Conservation (phyloP, 768 basidiomycete species). For the Auricularia cornea region DNA sequence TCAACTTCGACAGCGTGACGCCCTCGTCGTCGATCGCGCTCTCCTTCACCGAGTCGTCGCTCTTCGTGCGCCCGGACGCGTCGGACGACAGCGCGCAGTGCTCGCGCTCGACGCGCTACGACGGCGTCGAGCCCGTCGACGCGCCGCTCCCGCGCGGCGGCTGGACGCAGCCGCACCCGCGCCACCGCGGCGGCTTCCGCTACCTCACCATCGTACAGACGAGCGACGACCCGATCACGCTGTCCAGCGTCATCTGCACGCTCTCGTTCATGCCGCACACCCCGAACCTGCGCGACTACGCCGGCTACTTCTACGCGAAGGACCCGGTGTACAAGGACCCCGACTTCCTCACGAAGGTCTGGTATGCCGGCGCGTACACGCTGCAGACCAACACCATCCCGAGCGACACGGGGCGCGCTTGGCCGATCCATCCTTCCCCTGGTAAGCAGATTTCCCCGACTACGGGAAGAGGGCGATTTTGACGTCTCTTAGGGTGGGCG, state of each 20-base stretch:
- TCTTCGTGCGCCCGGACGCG: constrained; percentile 42
- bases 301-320: constrained; percentile 7
- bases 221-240: neutral
- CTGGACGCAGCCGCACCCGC: constrained; percentile 7
- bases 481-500: neutral
- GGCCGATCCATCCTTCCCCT: constrained; percentile 3
- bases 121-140: constrained; percentile 23
- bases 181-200: constrained; percentile 9
- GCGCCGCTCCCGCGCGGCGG: neutral
- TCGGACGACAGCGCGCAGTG: constrained; percentile 40
- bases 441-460: neutral
- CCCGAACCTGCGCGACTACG: constrained; percentile 5
- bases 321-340: neutral
- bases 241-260: constrained; percentile 5
- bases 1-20: constrained; percentile 32
- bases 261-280: constrained; percentile 9
- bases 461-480: neutral
- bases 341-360: constrained; percentile 8
- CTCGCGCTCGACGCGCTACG: constrained; percentile 34
- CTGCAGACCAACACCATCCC: constrained; percentile 11
- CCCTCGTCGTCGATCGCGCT: constrained; percentile 34
- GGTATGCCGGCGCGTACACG: constrained; percentile 11
- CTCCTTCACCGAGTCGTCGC: constrained; percentile 50
- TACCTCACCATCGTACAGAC: constrained; percentile 5
- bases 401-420: constrained; percentile 5